Evolutionary conservation across 169 alveolate genomes (phyloP), one percentile per base, ranked within the genome.

Genomic region (Babesia gibsoni): DNA sequence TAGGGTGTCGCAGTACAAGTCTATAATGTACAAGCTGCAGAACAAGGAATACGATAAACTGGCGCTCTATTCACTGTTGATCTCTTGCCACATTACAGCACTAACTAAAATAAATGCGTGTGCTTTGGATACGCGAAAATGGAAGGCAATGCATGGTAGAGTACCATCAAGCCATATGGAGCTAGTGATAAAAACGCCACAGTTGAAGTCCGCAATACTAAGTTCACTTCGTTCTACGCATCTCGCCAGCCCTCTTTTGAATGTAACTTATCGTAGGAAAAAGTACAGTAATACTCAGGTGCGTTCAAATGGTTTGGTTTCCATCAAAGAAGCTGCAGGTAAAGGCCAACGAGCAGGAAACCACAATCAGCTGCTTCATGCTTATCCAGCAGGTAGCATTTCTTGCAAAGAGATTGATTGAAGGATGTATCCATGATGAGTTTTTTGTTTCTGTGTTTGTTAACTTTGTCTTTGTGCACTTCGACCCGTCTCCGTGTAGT

Each of bases 401-500:
- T 3, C 25, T 53, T 9, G 30, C 64, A 3, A 54, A 52, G 39
- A 27, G 63, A 27, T 14, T 73, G 61, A 5, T 50, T 25, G 70
- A 73, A 43, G 69, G 56, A 6, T 73, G 84, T 36, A 45, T 50
- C 27, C 67, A 73, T 66, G 57, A 30, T 33, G 52, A 22, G 27
- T 46, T 73, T 41, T 73, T 73, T 18, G 43, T 73, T 14, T 73
- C 84, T 0, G 72, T 63, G 33, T 73, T 73, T 63, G 84, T 73
- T 30, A 77, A 73, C 52, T 73, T 50, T 18, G 58, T 73, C 22
- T 73, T 73, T 32, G 74, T 70, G 29, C 68, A 63, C 59, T 73
- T 59, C 68, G 49, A 42, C 9, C 70, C 84, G 7, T 46, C 43
- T 14, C 59, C 48, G 3, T 43, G 53, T 14, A 52, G 53, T 20